Base-by-base conservation (phyloP, 2,329 filamentous ascomycete species). In the Cytospora paraplurivora region DNA sequence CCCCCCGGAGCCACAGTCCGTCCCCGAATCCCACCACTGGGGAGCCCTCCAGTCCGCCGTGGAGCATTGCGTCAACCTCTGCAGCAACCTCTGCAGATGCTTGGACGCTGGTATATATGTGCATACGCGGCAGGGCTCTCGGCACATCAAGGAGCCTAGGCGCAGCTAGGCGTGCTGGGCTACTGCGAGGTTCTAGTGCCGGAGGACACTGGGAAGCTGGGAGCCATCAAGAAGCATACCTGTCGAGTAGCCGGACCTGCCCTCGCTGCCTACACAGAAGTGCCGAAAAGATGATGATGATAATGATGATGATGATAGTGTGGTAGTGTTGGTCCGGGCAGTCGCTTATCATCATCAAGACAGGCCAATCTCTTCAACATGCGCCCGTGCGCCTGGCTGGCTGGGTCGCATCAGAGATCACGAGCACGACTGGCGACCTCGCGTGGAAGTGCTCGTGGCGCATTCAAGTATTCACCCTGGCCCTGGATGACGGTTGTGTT, bases 41-140 rank as follows among this genome's bases (percentile, higher is more conserved):
- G 44, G 21, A 19, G n/a, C n/a, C n/a, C n/a, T 21, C 21, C n/a
- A 12, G n/a, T n/a, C 7, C 7, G 15, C 41, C 41, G 41, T 47
- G 44, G n/a, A 47, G 44, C 7, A 47, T 47, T 47, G 44, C 44
- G 44, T 47, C 44, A 47, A 47, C 44, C 19, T 21, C 44, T 47
- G 44, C 44, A 47, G 27, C 27, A 27, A 27, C 27, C 27, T 27
- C 27, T 27, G 27, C 27, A 27, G 27, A 27, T 27, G 27, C 27
- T 27, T 27, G 27, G 44, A 47, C 21, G 44, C n/a, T 47, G 8
- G n/a, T 19, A 12, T 11, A 11, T 47, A 17, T 47, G 19, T 10
- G n/a, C 7, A 15, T 10, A 47, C n/a, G 17, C 44, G 44, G 44
- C 44, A 21, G 19, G 44, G 44, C 7, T 21, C 44, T 21, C 41